phyloP scores from a whole-genome alignment of 1,139 yeast genomes.

The Hemisphaericaspora subhashii region DNA sequence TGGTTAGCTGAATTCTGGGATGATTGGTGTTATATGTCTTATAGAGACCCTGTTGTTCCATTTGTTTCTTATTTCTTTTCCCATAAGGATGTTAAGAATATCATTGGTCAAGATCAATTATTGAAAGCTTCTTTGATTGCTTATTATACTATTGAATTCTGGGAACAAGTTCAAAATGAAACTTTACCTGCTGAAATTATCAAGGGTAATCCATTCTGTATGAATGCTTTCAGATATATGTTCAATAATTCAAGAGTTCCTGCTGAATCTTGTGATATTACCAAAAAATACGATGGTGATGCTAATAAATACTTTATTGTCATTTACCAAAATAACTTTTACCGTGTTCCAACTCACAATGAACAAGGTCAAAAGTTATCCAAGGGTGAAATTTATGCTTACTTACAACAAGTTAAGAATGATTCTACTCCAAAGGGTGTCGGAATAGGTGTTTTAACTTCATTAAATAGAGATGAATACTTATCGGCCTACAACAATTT shows the following conservation, averaged over 20 bases:
- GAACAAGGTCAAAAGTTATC: slow-evolving; percentile 55
- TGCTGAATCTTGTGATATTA: slow-evolving; percentile 56
- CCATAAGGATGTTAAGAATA: slow-evolving; percentile 65
- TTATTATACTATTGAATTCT: slow-evolving; percentile 55
- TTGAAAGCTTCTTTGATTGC: slow-evolving; percentile 69
- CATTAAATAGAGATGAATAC: slow-evolving; percentile 87
- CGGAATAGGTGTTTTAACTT: slow-evolving; percentile 77
- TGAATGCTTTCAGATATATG: slow-evolving; percentile 92
- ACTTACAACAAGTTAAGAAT: slow-evolving; percentile 51
- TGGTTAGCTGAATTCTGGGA: slow-evolving; percentile 97
- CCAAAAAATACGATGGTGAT: slow-evolving; percentile 45
- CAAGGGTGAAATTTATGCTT: slow-evolving; percentile 64
- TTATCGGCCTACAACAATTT: slow-evolving; percentile 60
- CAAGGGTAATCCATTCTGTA: slow-evolving; percentile 82
- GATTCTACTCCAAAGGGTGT: slow-evolving; percentile 43
- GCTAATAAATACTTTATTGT: slow-evolving; percentile 75
- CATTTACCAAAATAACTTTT: slow-evolving; percentile 75
- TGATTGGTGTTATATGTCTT: slow-evolving; percentile 85
- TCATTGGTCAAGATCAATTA: slow-evolving; percentile 68
- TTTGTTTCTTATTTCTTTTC: slow-evolving; percentile 88
- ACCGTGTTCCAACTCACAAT: slow-evolving; percentile 72
- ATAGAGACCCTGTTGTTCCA: slow-evolving; percentile 92
- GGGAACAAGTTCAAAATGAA: slow-evolving; percentile 56
- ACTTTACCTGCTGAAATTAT: slow-evolving; percentile 75
- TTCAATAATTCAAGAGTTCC: slow-evolving; percentile 89